Conservation (phyloP, 257 asterid genomes). For the Scutellaria barbata region DNA sequence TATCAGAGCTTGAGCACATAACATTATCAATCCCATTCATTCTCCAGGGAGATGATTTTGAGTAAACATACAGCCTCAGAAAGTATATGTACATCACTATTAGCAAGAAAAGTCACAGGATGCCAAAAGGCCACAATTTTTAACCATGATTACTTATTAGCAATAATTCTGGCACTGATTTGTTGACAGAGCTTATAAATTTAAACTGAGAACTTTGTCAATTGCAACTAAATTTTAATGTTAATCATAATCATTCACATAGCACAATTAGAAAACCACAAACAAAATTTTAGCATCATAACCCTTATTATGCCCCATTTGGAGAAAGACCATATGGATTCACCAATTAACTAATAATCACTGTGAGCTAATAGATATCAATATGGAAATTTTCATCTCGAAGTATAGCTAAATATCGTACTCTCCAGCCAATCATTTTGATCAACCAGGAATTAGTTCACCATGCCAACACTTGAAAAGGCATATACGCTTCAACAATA, state of each 20-base stretch:
- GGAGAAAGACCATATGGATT: neutral
- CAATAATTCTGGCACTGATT: neutral
- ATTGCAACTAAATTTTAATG: neutral
- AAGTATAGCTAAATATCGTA: slow-evolving; percentile 22
- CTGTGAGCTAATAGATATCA: neutral
- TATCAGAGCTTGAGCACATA: neutral
- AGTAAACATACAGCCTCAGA: slow-evolving; percentile 11
- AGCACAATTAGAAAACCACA: neutral
- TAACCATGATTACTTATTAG: neutral
- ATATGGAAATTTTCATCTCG: slow-evolving; percentile 13
- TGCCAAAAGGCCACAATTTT: neutral
- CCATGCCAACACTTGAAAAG: slow-evolving; percentile 18
- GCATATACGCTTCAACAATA: slow-evolving; percentile 23
- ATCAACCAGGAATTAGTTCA: slow-evolving; percentile 20
- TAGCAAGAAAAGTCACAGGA: neutral
- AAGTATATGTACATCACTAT: neutral
- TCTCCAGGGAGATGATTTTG: neutral
- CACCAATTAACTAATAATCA: slow-evolving; percentile 1
- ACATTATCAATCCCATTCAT: neutral
- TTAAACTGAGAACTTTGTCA: neutral
- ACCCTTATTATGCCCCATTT: neutral
- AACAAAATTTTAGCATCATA: neutral
- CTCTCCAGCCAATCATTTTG: slow-evolving; percentile 15
- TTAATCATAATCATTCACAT: neutral
- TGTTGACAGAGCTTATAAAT: slow-evolving; percentile 7